Evolutionary conservation across 2,329 filamentous ascomycete genomes (phyloP).

Genomic region (Cryphonectria radicalis): DNA sequence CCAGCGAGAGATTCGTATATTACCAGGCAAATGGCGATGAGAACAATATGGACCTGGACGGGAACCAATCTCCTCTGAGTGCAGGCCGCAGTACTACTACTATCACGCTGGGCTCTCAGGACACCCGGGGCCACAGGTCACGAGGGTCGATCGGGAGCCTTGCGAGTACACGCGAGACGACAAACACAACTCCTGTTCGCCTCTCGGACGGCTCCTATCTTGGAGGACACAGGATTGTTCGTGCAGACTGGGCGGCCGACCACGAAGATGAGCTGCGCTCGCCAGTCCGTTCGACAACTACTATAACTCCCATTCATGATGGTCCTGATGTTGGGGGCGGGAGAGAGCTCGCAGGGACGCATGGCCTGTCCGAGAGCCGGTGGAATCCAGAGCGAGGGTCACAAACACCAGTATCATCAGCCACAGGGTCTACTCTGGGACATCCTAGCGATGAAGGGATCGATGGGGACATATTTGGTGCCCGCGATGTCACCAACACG

Average conservation of each 20-base stretch:
- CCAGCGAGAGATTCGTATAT: constrained; percentile 14
- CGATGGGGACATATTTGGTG: constrained; percentile 32
- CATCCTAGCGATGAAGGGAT: constrained; percentile 30
- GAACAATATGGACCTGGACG: constrained; percentile 13
- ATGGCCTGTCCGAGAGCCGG: constrained; percentile 37
- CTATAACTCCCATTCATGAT: constrained; percentile 17
- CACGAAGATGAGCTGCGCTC: constrained; percentile 23
- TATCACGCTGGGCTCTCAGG: constrained; percentile 10
- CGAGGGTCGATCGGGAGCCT: constrained; percentile 17
- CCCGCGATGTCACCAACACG: constrained; percentile 40
- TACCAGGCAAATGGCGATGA: constrained; percentile 17
- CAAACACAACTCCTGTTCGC: constrained; percentile 13
- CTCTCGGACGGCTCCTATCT: constrained; percentile 21
- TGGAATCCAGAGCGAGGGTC: constrained; percentile 35
- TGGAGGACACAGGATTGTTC: constrained; percentile 22
- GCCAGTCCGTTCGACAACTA: constrained; percentile 27
- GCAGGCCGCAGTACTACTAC: not conserved
- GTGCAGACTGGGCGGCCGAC: constrained; percentile 26
- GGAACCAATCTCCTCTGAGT: constrained; percentile 17
- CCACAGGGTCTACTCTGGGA: constrained; percentile 21
- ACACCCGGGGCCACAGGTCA: constrained; percentile 15
- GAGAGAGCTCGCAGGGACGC: constrained; percentile 6
- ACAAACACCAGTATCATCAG: constrained; percentile 29
- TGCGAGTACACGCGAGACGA: constrained; percentile 20
- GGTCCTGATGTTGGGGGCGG: constrained; percentile 28